Base-by-base conservation (phyloP, 495 filamentous ascomycete species). In the Amorphotheca resinae region DNA sequence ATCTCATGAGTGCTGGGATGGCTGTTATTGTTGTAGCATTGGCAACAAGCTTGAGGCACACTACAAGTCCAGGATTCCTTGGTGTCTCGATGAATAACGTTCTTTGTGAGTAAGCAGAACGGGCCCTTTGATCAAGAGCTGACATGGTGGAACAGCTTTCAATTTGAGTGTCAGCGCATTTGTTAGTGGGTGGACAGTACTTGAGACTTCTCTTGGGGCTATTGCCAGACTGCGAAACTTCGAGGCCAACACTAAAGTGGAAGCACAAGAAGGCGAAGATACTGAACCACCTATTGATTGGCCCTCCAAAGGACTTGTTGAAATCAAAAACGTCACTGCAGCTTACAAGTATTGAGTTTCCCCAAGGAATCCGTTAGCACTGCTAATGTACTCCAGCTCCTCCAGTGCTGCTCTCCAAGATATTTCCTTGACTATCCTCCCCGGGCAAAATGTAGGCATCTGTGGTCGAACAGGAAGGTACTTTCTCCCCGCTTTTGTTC, bases 21-120 rank as follows among this genome's bases (percentile, higher is more conserved):
- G 67, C 69, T 0, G 42, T 66, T 0, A 36, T 52, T 0, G 55
- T 70, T n/a, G 62, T 70, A 22, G 62, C 40, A 33, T 54, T 63
- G 33, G 63, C 58, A 12, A 60, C 62, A 17, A 44, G 43, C 1
- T 53, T 70, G 42, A 30, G 33, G 8, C 36, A 32, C 22, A 52
- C 22, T 40, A 55, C 50, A 11, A 63, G 62, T 38, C 64, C 65
- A 3, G 72, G 68, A 3, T 70, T 64, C 36, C 63, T 73, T 9
- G 78, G 76, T 25, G 67, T 79, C 6, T 74, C 78, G 0, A 28
- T 66, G 22, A 53, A 62, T 9, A 59, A 58, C 4, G 46, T 66
- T 12, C 56, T 66, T 33, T 38, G 32, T 34, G 16, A 34, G 7
- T 16, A 14, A n/a, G n/a, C n/a, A n/a, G n/a, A n/a, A n/a, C n/a